phyloP scores from a whole-genome alignment of 2,329 filamentous ascomycete genomes.

The Aulographum hederae region DNA sequence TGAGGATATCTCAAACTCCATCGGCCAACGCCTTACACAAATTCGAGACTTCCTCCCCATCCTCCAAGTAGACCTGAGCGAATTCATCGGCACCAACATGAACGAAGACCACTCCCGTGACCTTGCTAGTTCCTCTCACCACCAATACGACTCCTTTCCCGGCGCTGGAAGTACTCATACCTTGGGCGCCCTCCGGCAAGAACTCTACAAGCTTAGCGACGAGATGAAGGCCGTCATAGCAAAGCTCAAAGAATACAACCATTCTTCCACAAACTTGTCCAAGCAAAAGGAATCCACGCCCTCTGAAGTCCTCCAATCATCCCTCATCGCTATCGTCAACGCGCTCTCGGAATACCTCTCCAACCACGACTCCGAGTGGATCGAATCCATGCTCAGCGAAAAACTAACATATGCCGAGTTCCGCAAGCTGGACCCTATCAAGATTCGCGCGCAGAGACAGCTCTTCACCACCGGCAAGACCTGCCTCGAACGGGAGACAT shows the following conservation, averaged over 20 bases:
- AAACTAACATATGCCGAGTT: constrained; percentile 1
- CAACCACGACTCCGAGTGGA: constrained; percentile 3
- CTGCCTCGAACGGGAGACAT: too few relatives aligned
- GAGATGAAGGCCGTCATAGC: too few relatives aligned
- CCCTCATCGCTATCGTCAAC: not conserved
- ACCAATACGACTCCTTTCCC: not conserved
- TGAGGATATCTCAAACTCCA: not conserved
- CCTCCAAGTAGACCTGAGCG: not conserved
- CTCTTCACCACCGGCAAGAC: too few relatives aligned
- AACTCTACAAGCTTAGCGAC: too few relatives aligned
- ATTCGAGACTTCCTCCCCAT: constrained; percentile 1
- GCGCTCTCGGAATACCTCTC: not conserved
- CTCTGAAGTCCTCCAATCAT: not conserved
- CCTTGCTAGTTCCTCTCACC: not conserved
- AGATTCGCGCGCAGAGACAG: too few relatives aligned
- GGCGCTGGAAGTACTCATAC: too few relatives aligned
- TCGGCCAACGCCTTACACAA: not conserved
- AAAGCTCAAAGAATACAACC: not conserved
- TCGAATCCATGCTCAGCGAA: not conserved
- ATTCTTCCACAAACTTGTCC: constrained; percentile 1
- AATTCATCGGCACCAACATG: not conserved
- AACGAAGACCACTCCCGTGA: not conserved
- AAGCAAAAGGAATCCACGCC: constrained; percentile 1
- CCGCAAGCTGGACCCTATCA: not conserved
- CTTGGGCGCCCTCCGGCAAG: too few relatives aligned